phyloP scores from a whole-genome alignment of 495 filamentous ascomycete species.

The Aspergillus egyptiacus region DNA sequence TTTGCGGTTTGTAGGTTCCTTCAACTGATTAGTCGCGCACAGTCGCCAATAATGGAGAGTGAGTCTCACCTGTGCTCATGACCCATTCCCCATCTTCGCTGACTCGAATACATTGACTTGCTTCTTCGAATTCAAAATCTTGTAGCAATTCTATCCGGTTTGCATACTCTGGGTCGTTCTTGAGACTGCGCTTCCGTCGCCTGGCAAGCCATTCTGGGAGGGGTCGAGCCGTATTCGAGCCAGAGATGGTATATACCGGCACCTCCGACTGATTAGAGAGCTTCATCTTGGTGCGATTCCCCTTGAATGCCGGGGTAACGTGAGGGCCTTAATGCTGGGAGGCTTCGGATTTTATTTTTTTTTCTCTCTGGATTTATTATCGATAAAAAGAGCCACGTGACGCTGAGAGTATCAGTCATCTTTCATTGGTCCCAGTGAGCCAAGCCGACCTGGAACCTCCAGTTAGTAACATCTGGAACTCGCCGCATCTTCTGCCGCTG shows the following conservation, averaged over 20 bases:
- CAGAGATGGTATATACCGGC: constrained; percentile 93
- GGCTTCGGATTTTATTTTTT: constrained; percentile 10
- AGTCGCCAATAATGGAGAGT: neutral
- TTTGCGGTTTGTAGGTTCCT: constrained; percentile 93
- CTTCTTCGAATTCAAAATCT: constrained; percentile 98
- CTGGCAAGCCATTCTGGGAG: constrained; percentile 93
- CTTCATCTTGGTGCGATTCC: constrained; percentile 56
- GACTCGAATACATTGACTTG: constrained; percentile 83
- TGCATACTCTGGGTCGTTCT: constrained; percentile 86
- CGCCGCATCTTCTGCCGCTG: constrained; percentile 4
- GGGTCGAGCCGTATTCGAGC: constrained; percentile 80
- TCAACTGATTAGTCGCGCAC: constrained; percentile 14
- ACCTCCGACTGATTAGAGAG: constrained; percentile 81
- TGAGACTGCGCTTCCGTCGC: constrained; percentile 86
- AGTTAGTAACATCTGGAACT: constrained; percentile 10
- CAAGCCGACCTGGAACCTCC: constrained; percentile 22
- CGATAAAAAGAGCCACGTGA: constrained; percentile 23
- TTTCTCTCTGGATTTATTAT: constrained; percentile 13
- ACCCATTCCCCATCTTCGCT: constrained; percentile 98
- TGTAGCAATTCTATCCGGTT: constrained; percentile 93
- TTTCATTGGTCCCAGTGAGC: constrained; percentile 20
- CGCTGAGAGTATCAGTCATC: neutral
- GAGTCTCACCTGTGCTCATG: constrained; percentile 73
- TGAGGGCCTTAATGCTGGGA: neutral
- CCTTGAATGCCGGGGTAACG: constrained; percentile 4